These are phyloP conservation scores for Emericellopsis terricola DNA, from an alignment of 495 filamentous ascomycete species.

Conservation along the genomic window DNA sequence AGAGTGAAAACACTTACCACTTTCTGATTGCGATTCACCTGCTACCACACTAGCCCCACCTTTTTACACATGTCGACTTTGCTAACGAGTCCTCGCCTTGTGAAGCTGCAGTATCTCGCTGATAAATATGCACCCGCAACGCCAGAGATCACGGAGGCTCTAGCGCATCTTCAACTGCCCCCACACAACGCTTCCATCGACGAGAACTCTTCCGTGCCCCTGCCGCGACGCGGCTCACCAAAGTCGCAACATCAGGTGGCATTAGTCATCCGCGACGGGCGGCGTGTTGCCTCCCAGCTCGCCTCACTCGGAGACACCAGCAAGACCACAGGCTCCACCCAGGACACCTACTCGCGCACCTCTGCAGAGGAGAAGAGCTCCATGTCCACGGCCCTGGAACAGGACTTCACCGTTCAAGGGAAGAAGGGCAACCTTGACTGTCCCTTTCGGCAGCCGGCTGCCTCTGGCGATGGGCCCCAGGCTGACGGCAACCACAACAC, in stretches of 20 bases:
- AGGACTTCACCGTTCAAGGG: constrained; percentile 46
- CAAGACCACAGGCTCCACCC: constrained; percentile 18
- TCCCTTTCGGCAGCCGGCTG: constrained; percentile 28
- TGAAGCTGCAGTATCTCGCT: constrained; percentile 34
- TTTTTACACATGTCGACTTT: constrained; percentile 3
- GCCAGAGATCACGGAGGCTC: constrained; percentile 30
- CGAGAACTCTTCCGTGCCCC: constrained; percentile 26
- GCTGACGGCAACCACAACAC: constrained; percentile 5
- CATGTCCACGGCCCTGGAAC: constrained; percentile 37
- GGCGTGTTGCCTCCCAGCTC: constrained; percentile 28
- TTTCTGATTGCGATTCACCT: constrained; percentile 13
- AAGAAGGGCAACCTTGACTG: constrained; percentile 42
- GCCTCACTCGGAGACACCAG: constrained; percentile 18
- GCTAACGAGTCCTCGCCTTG: background rate
- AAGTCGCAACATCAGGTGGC: constrained; percentile 33
- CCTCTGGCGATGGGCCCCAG: constrained; percentile 7
- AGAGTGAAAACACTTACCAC: constrained; percentile 31
- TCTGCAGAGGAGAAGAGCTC: constrained; percentile 21
- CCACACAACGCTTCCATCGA: constrained; percentile 23
- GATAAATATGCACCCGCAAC: constrained; percentile 37
- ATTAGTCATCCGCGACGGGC: constrained; percentile 33
- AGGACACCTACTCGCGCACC: constrained; percentile 17
- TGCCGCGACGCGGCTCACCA: constrained; percentile 22
- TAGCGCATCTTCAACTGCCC: constrained; percentile 37
- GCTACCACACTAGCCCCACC: background rate